Percentiles rank a stretch among this genome's conserved stretches.
Conservation (phyloP, 805 yeast species). For the Cyberlindnera bimundalis region DNA sequence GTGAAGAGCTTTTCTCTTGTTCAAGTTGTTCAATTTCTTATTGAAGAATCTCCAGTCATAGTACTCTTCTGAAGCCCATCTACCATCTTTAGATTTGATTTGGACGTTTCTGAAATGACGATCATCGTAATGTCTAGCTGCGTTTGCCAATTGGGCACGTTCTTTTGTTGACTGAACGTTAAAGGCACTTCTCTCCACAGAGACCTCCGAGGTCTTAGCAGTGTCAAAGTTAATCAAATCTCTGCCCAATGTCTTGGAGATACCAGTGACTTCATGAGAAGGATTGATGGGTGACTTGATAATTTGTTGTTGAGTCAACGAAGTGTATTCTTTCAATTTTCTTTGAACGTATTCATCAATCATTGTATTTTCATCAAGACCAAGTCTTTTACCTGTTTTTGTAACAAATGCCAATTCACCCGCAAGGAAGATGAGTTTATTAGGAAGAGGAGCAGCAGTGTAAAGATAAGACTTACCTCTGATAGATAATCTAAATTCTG, state of each 20-base stretch:
- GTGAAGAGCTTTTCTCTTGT: slow-evolving; percentile 44
- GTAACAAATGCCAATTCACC: slow-evolving; percentile 40
- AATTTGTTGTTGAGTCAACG: slow-evolving; percentile 29
- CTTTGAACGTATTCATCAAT: slow-evolving; percentile 33
- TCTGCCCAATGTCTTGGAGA: slow-evolving; percentile 29
- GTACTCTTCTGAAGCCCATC: slow-evolving; percentile 33
- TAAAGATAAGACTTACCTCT: slow-evolving; percentile 42
- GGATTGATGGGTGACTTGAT: slow-evolving; percentile 32
- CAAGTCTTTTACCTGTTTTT: slow-evolving; percentile 31
- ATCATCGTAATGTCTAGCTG: slow-evolving; percentile 31
- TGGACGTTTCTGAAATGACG: slow-evolving; percentile 33
- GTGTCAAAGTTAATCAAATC: slow-evolving; percentile 29
- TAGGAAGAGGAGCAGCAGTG: slow-evolving; percentile 44
- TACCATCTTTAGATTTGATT: slow-evolving; percentile 33
- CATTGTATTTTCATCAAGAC: slow-evolving; percentile 32
- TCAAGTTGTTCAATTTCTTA: slow-evolving; percentile 34
- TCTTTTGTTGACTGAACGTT: slow-evolving; percentile 29
- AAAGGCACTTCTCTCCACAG: slow-evolving; percentile 26
- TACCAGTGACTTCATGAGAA: slow-evolving; percentile 24
- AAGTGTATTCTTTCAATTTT: slow-evolving; percentile 22
- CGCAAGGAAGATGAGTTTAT: slow-evolving; percentile 38
- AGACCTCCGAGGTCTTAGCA: slow-evolving; percentile 17
- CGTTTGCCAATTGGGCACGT: slow-evolving; percentile 28
- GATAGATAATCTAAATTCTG: slow-evolving; percentile 35
- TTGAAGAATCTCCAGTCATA: slow-evolving; percentile 71